Evolutionary conservation across 805 yeast species (phyloP), one percentile per base, ranked within the genome.

Genomic region (Sugiyamaella lignohabitans): DNA sequence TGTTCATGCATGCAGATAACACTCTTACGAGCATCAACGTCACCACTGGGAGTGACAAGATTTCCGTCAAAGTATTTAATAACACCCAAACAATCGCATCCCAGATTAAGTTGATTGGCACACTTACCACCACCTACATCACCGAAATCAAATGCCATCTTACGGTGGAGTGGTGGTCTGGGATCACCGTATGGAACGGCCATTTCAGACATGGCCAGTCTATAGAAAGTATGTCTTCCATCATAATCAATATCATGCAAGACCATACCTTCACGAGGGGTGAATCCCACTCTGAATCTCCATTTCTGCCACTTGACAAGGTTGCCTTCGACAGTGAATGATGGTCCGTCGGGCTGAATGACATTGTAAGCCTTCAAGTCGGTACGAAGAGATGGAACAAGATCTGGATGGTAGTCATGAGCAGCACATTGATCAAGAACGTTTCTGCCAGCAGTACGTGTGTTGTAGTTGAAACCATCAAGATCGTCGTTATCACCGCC

Each of bases 161-260:
- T 85, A 74, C 93, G 77, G 68, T 83, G 88, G 70, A 74, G 82
- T 53, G 93, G 93, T 40, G 81, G 80, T 67, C 91, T 75, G 60
- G 89, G 87, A 63, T 85, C 91, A 63, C 87, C 89, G 60, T 85
- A 84, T 30, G 93, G 93, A 53, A 85, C 94, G 34, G 91, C 84
- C 94, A 85, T 84, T 68, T 84, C 94, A 46, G 84, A 78, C 56
- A 84, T 67, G 2, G 88, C 74, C 40, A 83, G 65, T 68, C 93
- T 74, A 74, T 84, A 84, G 60, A 84, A 76, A 39, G 80, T 68
- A 42, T 84, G 81, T 66, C 93, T 79, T 43, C 89, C 91, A 64
- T 83, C 82, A 71, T 82, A 84, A 60, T 70, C 70, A 45, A 79
- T 80, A 55, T 84, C 85, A 63, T 84, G 84, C 29, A 84, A 55